Percentiles rank a stretch among this genome's conserved stretches.
Conservation (phyloP, 306 rosid species). For the Trichosanthes truncata region DNA sequence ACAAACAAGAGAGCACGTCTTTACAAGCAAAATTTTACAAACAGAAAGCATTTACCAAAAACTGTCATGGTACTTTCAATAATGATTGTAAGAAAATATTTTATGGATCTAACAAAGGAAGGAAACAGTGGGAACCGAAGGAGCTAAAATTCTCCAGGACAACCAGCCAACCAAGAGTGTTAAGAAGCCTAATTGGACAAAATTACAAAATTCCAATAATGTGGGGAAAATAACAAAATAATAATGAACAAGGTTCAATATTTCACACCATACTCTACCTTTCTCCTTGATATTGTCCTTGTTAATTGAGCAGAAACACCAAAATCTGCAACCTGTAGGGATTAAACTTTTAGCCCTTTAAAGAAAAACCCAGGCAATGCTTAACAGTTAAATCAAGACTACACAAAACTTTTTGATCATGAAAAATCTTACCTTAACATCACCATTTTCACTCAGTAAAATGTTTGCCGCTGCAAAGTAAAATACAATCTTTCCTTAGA, state of each 20-base stretch:
- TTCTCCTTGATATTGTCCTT: slow-evolving; percentile 96
- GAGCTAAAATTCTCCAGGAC: not conserved
- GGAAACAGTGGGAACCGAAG: not conserved
- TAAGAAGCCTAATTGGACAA: not conserved
- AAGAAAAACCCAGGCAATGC: slow-evolving; percentile 10
- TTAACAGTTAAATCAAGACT: slow-evolving; percentile 9
- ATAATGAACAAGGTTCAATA: not conserved
- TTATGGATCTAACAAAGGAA: not conserved
- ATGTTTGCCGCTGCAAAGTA: slow-evolving; percentile 94
- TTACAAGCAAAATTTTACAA: not conserved
- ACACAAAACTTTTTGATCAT: slow-evolving; percentile 10
- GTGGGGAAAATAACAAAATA: not conserved
- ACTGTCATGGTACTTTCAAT: not conserved
- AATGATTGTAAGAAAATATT: not conserved
- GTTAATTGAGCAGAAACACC: slow-evolving; percentile 99
- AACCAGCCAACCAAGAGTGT: not conserved
- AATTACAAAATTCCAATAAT: not conserved
- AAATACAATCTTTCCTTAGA: slow-evolving; percentile 20
- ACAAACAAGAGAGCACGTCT: not conserved
- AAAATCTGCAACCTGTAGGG: slow-evolving; percentile 90
- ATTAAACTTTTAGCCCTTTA: slow-evolving; percentile 22
- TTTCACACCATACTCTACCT: slow-evolving; percentile 37
- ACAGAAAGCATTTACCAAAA: not conserved
- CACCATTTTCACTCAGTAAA: slow-evolving; percentile 82
- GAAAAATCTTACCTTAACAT: slow-evolving; percentile 69